Conservation (phyloP, 2,329 filamentous ascomycete genomes). For the Colletotrichum incanum region DNA sequence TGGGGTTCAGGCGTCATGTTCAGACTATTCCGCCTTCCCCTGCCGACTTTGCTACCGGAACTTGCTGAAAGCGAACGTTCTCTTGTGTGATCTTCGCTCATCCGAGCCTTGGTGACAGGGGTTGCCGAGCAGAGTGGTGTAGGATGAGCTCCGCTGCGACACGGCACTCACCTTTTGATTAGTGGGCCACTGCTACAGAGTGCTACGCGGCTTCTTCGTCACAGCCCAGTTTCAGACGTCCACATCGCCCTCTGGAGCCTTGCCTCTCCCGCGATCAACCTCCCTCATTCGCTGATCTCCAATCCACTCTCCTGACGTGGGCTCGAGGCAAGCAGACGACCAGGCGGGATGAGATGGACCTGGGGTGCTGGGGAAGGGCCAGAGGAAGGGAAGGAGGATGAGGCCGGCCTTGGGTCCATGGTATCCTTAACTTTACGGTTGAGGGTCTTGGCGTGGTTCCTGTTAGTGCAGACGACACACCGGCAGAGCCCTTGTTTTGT, state of each 20-base stretch:
- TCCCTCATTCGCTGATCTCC: conserved; percentile 23
- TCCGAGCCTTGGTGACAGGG: conserved; percentile 22
- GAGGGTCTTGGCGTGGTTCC: conserved; percentile 28
- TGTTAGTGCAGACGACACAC: conserved; percentile 29
- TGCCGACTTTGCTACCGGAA: conserved; percentile 43
- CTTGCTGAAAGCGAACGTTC: conserved; percentile 33
- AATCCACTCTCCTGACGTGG: conserved; percentile 7
- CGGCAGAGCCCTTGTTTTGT: conserved; percentile 23
- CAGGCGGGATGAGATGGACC: background rate
- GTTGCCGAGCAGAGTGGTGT: background rate
- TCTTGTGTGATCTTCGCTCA: conserved; percentile 39
- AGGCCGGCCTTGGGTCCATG: conserved; percentile 13
- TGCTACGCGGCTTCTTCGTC: conserved; percentile 37
- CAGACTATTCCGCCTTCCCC: conserved; percentile 22
- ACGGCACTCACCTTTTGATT: conserved; percentile 29
- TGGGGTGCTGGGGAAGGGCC: conserved; percentile 7
- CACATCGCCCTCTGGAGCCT: conserved; percentile 12
- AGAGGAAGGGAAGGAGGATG: background rate
- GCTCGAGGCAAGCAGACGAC: conserved; percentile 3
- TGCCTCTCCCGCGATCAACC: conserved; percentile 25
- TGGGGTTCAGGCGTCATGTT: conserved; percentile 9
- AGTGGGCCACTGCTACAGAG: conserved; percentile 25
- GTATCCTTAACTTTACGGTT: conserved; percentile 5
- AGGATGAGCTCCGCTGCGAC: conserved; percentile 24
- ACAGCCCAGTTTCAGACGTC: conserved; percentile 41